Base-by-base conservation (phyloP, 2,329 filamentous ascomycete genomes). In the Camptophora hylomeconis region DNA sequence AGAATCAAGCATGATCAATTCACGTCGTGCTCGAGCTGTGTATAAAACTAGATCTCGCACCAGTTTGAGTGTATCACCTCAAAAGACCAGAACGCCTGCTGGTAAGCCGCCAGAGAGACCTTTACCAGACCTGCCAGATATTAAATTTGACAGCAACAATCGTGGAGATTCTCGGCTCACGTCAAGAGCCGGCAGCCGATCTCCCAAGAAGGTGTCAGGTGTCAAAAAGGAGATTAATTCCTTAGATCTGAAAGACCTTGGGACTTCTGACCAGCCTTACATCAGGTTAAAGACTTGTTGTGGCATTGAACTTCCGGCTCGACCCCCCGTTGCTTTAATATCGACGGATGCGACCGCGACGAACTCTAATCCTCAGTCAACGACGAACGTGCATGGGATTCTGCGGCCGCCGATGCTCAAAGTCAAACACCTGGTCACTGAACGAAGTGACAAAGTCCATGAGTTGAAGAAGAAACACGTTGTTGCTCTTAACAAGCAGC, bases 401-500 rank as follows among this genome's bases (percentile, higher is more conserved):
- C 21, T 19, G 7, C 13, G 15, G 7, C 21, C 20, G n/a, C 15
- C 19, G 8, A 30, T n/a, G n/a, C 15, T 24, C 5, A 13, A 22
- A 17, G 24, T 19, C 9, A 24, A 23, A 10, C 14, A 24, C 11
- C n/a, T n/a, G n/a, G n/a, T n/a, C n/a, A 30, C n/a, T 16, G 15
- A 18, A 7, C 12, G 28, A 24, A 30, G 7, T 13, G 20, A 20
- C 7, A 24, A 25, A 19, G 28, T 30, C n/a, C 19, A 25, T 24
- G 20, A 24, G 15, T 11, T 30, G 4, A 30, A 30, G 28, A 24
- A 19, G 21, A 10, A 18, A 9, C 28, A 30, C n/a, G 4, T 24
- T 17, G 5, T 12, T 19, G 13, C 21, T 24, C 4, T 7, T 24
- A n/a, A n/a, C n/a, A n/a, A n/a, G n/a, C n/a, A n/a, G n/a, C n/a